Evolutionary conservation across 2,329 filamentous ascomycete species (phyloP), one percentile per base, ranked within the genome.

Genomic region (Diaporthe sp.): DNA sequence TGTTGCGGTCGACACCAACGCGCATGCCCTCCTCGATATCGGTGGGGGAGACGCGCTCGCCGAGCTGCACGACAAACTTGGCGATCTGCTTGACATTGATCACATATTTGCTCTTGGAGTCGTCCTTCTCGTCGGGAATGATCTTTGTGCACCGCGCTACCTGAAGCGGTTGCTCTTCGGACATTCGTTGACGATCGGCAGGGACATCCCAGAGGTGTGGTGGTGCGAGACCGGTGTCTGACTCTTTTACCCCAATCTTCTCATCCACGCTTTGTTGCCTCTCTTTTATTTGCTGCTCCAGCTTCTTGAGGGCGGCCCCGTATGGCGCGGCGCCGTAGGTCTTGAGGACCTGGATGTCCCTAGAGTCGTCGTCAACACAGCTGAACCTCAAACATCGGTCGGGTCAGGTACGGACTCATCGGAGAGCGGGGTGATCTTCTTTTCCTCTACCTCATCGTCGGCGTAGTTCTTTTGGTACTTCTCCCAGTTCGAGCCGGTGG

Each of bases 41-140:
- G 79, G 97, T 98, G 67, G 97, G 97, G 82, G 94, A 97, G 79
- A 99, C 97, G 77, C 97, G 93, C 83, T 99, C 97, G 80, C 97
- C 97, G 70, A 99, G 91, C 85, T 98, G 97, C 78, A 99, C 97
- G 68, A 99, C 97, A 81, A 99, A 99, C 87, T 99, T 99, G 82
- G 97, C 97, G 81, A 99, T 99, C 86, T 99, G 97, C 89, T 99
- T 99, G 80, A 99, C 96, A 86, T 99, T 99, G 90, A 99, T 99
- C 81, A 99, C 96, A 88, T 99, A 99, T 92, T 98, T 99, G 91
- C 94, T 97, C 91, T 99, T 99, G 77, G 97, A 94, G 76, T 95
- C 89, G 83, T 98, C 96, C 86, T 97, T 96, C 83, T 98, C 96
- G 82, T 98, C 96, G 76, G 95, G 92, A 80, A 99, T 99, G 84